These are phyloP conservation scores for Candolleomyces eurysporus DNA, from an alignment of 768 basidiomycete species.

Conservation along the genomic window DNA sequence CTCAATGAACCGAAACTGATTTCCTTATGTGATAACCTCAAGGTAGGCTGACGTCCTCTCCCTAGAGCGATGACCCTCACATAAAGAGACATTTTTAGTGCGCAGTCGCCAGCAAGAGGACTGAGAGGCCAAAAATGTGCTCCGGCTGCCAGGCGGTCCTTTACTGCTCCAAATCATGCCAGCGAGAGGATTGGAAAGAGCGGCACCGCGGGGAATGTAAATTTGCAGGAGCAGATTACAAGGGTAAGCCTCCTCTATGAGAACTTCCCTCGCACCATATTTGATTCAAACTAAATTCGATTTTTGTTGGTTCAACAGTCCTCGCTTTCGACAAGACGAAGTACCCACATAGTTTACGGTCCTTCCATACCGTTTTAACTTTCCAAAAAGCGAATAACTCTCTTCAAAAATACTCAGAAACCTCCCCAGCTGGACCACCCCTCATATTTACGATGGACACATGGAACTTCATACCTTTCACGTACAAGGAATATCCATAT, in stretches of 20 bases:
- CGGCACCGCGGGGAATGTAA: background rate
- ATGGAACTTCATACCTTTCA: too few relatives aligned
- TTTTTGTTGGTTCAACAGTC: background rate
- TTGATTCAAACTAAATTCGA: background rate
- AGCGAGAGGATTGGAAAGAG: background rate
- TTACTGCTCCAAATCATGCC: background rate
- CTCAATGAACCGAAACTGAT: background rate
- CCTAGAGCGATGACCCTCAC: background rate
- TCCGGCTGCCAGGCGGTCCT: background rate
- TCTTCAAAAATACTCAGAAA: too few relatives aligned
- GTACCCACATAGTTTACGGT: background rate
- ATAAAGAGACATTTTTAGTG: background rate
- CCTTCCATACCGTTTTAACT: too few relatives aligned
- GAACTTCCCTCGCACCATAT: background rate
- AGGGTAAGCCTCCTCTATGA: background rate
- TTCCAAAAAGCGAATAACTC: too few relatives aligned
- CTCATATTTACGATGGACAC: too few relatives aligned
- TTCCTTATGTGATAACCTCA: background rate
- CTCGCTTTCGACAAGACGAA: background rate
- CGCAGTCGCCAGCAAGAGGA: background rate
- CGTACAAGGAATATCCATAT: background rate
- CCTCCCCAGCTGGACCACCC: too few relatives aligned
- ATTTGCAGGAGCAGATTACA: background rate
- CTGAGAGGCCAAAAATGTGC: background rate
- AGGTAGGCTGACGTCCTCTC: background rate